These are phyloP conservation scores for Candida tallmaniae DNA, from an alignment of 805 yeast genomes.

Conservation along the genomic window DNA sequence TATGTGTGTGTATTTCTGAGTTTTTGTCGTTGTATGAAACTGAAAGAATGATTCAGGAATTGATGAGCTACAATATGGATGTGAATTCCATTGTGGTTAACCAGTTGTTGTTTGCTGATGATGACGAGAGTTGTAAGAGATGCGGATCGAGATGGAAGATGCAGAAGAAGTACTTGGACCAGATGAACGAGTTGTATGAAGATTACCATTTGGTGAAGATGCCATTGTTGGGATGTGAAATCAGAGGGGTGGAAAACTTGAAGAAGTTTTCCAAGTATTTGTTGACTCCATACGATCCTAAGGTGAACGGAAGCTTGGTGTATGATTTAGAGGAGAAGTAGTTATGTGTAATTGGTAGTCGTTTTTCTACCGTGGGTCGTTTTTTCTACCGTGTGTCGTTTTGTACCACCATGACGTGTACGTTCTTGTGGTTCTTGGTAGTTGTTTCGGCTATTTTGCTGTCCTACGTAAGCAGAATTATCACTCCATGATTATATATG, in stretches of 20 bases:
- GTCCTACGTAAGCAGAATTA: too few relatives aligned
- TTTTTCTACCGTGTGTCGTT: too few relatives aligned
- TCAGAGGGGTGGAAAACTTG: slow-evolving; percentile 86
- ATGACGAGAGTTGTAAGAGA: slow-evolving; percentile 74
- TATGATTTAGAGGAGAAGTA: slow-evolving; percentile 51
- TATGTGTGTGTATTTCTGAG: slow-evolving; percentile 97
- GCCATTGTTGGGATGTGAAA: slow-evolving; percentile 93
- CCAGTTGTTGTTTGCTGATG: slow-evolving; percentile 85
- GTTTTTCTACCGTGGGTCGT: not conserved
- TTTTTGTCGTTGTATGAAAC: slow-evolving; percentile 94
- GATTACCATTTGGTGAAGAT: slow-evolving; percentile 94
- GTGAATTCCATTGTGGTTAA: slow-evolving; percentile 95
- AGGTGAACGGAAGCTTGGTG: slow-evolving; percentile 48
- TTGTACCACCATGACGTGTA: too few relatives aligned
- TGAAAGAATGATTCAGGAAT: slow-evolving; percentile 95
- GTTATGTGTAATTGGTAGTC: not conserved
- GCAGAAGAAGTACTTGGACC: slow-evolving; percentile 93
- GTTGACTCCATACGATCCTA: slow-evolving; percentile 71
- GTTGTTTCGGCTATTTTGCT: too few relatives aligned
- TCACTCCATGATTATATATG: too few relatives aligned
- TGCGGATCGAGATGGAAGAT: slow-evolving; percentile 91
- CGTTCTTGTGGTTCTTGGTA: too few relatives aligned
- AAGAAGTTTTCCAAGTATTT: slow-evolving; percentile 79
- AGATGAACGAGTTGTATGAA: slow-evolving; percentile 93
- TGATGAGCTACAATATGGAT: slow-evolving; percentile 91